Evolutionary conservation across 345 rosid species (phyloP), one percentile per base, ranked within the genome.

Genomic region (Rubroshorea leprosula): DNA sequence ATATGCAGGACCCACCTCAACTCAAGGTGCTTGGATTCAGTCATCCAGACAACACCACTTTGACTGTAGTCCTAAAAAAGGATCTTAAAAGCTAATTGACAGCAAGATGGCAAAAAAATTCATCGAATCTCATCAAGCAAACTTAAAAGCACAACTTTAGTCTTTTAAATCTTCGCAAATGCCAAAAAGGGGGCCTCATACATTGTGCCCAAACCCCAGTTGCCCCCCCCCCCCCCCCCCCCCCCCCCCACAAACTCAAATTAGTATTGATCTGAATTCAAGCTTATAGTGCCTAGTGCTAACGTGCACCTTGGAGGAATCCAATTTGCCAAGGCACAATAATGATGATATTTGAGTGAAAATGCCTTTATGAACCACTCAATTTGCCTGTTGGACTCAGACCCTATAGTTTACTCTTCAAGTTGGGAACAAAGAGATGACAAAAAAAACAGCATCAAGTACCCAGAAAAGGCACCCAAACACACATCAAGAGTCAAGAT

Each of bases 341-440:
- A 54, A 63, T 60, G 54, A 35, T 10, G 58, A 19, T 54, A n/a
- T n/a, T n/a, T n/a, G n/a, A n/a, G n/a, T n/a, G n/a, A n/a, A n/a
- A n/a, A n/a, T 43, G 41, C 20, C 41, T 26, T 24, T 16, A 54
- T 46, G 61, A 70, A 68, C 72, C 67, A 63, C 22, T 54, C 17
- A 63, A 22, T 68, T 63, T 52, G 57, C 60, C 52, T 35, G 60
- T 44, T 18, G 3, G 48, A 18, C 56, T 25, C 43, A 11, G 14
- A 18, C 59, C 19, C 14, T 16, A 21, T 31, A 9, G 15, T 17
- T 13, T 24, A 24, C 51, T 61, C 74, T 74, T 56, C 70, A 62
- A 55, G 52, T 52, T 58, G 71, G 74, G 79, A 76, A 69, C 77
- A 76, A 22, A 35, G 56, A 72, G 38, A 65, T 8, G 70, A 72